Conservation (phyloP, 2,329 filamentous ascomycete species). For the Ceratocystis huliohia region DNA sequence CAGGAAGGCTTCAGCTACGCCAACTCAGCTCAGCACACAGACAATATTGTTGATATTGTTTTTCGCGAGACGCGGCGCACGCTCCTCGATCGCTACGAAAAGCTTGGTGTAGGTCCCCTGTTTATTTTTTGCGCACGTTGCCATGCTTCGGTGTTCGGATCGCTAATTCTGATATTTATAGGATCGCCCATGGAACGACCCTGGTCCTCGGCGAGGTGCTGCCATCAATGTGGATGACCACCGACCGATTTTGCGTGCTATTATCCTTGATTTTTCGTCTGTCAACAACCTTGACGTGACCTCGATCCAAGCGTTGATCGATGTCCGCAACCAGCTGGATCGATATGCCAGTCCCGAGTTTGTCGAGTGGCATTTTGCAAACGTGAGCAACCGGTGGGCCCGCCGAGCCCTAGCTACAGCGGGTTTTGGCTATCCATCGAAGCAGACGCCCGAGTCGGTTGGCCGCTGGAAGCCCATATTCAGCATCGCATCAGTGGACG, state of each 20-base stretch:
- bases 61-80: conserved; percentile 36
- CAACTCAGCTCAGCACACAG: conserved; percentile 40
- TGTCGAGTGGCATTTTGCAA: conserved; percentile 43
- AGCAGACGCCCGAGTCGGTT: conserved; percentile 25
- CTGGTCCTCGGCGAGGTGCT: conserved; percentile 31
- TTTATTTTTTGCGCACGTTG: background rate
- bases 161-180: conserved; percentile 19
- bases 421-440: conserved; percentile 40
- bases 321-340: conserved; percentile 42
- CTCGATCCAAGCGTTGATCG: conserved; percentile 43
- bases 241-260: conserved; percentile 38
- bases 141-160: background rate
- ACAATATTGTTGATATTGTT: conserved; percentile 36
- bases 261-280: conserved; percentile 46
- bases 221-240: conserved; percentile 27
- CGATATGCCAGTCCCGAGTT: conserved; percentile 37
- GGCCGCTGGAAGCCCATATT: conserved; percentile 29
- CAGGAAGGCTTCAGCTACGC: conserved; percentile 45
- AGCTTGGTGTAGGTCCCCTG: conserved; percentile 33
- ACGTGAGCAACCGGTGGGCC: conserved; percentile 44
- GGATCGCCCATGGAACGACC: conserved; percentile 46
- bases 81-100: conserved; percentile 33
- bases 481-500: conserved; percentile 26
- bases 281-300: conserved; percentile 47
- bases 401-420: conserved; percentile 42